Evolutionary conservation across 176 grass and related monocot species (phyloP).

Genomic region (Eleusine coracana): DNA sequence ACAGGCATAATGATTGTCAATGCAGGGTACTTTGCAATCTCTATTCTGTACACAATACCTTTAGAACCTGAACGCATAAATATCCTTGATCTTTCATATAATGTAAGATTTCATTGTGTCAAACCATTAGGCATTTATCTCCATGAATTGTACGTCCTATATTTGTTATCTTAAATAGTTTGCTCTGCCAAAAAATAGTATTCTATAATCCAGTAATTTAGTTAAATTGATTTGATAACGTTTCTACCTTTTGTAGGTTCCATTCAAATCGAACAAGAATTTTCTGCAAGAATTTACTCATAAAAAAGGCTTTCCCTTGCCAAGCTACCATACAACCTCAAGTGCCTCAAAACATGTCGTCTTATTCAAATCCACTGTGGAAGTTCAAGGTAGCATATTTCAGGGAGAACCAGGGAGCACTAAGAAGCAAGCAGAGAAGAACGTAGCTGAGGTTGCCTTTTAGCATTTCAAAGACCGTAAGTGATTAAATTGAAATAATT

Average conservation of each 20-base stretch:
- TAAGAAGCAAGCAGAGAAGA: constrained; percentile 76
- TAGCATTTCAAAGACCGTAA: constrained; percentile 59
- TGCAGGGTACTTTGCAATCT: no score
- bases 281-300: constrained; percentile 66
- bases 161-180: constrained; percentile 12
- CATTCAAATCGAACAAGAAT: constrained; percentile 49
- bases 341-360: constrained; percentile 27
- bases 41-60: no score
- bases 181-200: not conserved
- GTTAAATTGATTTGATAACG: constrained; percentile 38
- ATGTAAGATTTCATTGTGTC: not conserved
- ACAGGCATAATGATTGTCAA: no score
- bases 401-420: constrained; percentile 56
- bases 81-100: not conserved
- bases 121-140: not conserved
- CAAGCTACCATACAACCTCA: constrained; percentile 51
- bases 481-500: constrained; percentile 37
- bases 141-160: not conserved
- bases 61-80: no score
- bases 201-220: constrained; percentile 34
- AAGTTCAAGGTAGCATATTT: constrained; percentile 56
- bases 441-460: constrained; percentile 66
- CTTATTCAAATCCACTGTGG: constrained; percentile 56
- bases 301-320: constrained; percentile 59
- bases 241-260: constrained; percentile 56